Evolutionary conservation across 208 protist genomes (phyloP).

Genomic region (Trypanosoma avium): DNA sequence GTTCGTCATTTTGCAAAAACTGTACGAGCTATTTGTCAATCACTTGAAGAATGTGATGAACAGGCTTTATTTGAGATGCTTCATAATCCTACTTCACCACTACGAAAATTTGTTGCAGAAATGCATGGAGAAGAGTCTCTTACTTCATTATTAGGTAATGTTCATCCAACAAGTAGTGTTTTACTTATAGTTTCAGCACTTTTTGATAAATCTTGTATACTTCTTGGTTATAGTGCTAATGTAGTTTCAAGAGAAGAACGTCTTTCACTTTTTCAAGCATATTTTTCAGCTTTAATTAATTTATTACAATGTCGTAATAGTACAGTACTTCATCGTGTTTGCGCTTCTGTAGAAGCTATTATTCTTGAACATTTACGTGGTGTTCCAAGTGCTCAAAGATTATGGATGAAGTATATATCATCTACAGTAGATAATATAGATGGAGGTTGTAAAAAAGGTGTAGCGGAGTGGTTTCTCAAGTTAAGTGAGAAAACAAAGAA

Average conservation of each 20-base stretch:
- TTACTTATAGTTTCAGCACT: constrained; percentile 75
- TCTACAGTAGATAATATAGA: constrained; percentile 48
- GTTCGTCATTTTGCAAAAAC: constrained; percentile 65
- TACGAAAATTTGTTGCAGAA: constrained; percentile 11
- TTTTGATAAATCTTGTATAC: constrained; percentile 73
- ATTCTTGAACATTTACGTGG: constrained; percentile 70
- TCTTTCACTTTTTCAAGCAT: constrained; percentile 59
- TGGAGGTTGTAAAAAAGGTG: constrained; percentile 57
- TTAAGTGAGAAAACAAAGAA: constrained; percentile 40
- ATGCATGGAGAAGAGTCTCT: constrained; percentile 8
- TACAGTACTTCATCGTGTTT: constrained; percentile 73
- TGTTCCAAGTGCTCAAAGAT: constrained; percentile 41
- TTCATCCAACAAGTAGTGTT: constrained; percentile 58
- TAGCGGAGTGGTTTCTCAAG: constrained; percentile 79
- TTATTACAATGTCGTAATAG: constrained; percentile 66
- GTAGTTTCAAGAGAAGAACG: constrained; percentile 22
- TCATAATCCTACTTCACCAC: constrained; percentile 30
- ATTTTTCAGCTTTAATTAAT: constrained; percentile 78
- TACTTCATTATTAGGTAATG: constrained; percentile 29
- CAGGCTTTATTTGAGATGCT: constrained; percentile 38
- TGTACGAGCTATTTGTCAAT: constrained; percentile 52
- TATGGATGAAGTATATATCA: constrained; percentile 74
- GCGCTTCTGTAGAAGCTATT: constrained; percentile 79
- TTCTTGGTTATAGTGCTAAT: constrained; percentile 40
- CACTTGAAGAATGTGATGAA: constrained; percentile 59